These are phyloP conservation scores for Calophaca sinica DNA, from an alignment of 306 rosid species.

Conservation along the genomic window DNA sequence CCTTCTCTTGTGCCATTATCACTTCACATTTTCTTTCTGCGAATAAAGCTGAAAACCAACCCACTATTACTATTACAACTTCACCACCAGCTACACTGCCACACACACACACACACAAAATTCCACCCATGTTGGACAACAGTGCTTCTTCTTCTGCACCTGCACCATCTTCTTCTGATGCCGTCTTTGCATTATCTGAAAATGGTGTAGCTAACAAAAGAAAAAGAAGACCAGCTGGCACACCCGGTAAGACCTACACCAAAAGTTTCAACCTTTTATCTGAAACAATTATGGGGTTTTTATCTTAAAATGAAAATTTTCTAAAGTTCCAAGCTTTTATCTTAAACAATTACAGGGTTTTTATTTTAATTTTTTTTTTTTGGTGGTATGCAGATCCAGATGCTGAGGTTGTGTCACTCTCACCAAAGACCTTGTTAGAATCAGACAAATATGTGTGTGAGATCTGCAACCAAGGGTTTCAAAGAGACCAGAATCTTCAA, in stretches of 20 bases:
- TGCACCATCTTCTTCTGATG: slow-evolving; percentile 51
- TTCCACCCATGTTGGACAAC: slow-evolving; percentile 69
- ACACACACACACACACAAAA: neutral
- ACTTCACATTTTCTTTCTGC: slow-evolving; percentile 34
- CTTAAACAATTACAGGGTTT: neutral
- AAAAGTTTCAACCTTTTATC: slow-evolving; percentile 3
- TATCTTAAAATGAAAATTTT: no score
- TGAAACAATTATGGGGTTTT: neutral
- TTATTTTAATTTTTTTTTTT: neutral
- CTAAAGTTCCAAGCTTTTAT: neutral
- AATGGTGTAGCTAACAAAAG: slow-evolving; percentile 71
- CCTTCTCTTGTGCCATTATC: slow-evolving; percentile 38
- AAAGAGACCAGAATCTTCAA: slow-evolving; percentile 97
- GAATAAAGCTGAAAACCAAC: slow-evolving; percentile 68
- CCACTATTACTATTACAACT: slow-evolving; percentile 50
- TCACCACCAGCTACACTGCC: slow-evolving; percentile 48
- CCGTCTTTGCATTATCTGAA: slow-evolving; percentile 41
- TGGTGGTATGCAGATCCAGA: slow-evolving; percentile 73
- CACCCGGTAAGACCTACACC: slow-evolving; percentile 70
- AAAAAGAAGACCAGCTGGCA: slow-evolving; percentile 96
- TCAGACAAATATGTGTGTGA: slow-evolving; percentile 94
- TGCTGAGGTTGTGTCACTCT: slow-evolving; percentile 92
- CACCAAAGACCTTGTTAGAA: slow-evolving; percentile 86
- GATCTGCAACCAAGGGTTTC: slow-evolving; percentile 99
- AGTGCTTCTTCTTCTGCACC: slow-evolving; percentile 44